Conservation (phyloP, 2,329 filamentous ascomycete species). For the Dactylonectria estremocensis region DNA sequence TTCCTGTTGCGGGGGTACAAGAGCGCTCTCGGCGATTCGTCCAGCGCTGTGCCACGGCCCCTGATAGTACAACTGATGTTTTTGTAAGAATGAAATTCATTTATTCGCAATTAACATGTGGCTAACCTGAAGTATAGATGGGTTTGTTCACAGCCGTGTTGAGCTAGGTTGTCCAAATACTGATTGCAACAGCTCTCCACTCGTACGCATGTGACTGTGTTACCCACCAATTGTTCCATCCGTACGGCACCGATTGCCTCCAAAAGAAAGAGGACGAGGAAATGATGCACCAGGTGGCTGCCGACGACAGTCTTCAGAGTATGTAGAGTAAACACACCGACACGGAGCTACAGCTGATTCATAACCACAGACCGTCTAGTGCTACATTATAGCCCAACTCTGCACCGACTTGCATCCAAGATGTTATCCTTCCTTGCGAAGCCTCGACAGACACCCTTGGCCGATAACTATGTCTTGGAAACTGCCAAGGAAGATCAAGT, state of each 20-base stretch:
- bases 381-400: constrained; percentile 68
- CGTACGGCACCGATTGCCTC: constrained; percentile 74
- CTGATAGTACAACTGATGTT: constrained; percentile 67
- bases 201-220: constrained; percentile 80
- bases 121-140: constrained; percentile 45
- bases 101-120: neutral
- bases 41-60: constrained; percentile 63
- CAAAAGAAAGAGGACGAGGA: constrained; percentile 68
- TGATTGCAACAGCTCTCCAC: constrained; percentile 63
- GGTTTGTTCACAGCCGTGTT: constrained; percentile 41
- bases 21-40: constrained; percentile 71
- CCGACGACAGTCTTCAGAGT: constrained; percentile 79
- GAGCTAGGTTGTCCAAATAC: constrained; percentile 5
- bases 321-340: constrained; percentile 42
- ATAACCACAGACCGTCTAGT: constrained; percentile 68
- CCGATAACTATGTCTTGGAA: constrained; percentile 71
- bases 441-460: constrained; percentile 71
- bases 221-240: constrained; percentile 79
- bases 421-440: constrained; percentile 65
- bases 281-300: constrained; percentile 79
- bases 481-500: constrained; percentile 63
- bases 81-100: constrained; percentile 64
- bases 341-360: constrained; percentile 28
- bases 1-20: constrained; percentile 70
- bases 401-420: constrained; percentile 64